Percentiles rank a stretch among this genome's conserved stretches.
phyloP scores from a whole-genome alignment of 2,329 filamentous ascomycete genomes.

The Penicillium rolfsii region DNA sequence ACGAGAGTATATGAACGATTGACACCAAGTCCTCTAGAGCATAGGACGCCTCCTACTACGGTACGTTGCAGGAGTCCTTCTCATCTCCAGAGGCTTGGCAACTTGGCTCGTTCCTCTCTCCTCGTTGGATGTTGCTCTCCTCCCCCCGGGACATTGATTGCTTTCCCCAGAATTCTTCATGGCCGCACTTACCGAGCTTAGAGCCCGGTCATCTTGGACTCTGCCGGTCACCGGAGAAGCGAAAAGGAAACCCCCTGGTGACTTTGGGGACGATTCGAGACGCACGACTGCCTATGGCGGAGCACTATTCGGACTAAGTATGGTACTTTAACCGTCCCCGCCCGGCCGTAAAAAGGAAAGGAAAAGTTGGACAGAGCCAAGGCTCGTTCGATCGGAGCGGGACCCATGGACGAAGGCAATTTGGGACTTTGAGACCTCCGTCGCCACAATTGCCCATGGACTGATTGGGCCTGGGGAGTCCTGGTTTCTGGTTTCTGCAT shows the following conservation, averaged over 20 bases:
- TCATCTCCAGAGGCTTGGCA: neutral
- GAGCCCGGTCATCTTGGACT: neutral
- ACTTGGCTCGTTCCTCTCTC: too few relatives aligned
- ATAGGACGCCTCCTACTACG: neutral
- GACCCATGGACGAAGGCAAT: slow-evolving; percentile 4
- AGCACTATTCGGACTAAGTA: neutral
- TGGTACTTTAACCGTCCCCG: neutral
- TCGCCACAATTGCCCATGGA: neutral
- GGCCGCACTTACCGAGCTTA: neutral
- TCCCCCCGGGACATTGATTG: neutral
- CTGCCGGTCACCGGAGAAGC: slow-evolving; percentile 4
- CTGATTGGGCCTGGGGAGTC: too few relatives aligned
- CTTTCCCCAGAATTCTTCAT: neutral
- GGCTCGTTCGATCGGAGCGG: slow-evolving; percentile 3
- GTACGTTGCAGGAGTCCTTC: neutral
- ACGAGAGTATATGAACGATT: neutral
- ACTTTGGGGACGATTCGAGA: neutral
- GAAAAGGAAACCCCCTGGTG: neutral
- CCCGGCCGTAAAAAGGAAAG: neutral
- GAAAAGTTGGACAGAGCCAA: slow-evolving; percentile 4
- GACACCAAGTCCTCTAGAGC: neutral
- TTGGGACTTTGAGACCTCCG: neutral
- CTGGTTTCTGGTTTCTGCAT: too few relatives aligned
- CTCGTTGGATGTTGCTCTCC: neutral
- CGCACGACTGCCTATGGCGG: neutral